Base-by-base conservation (phyloP, 2,329 filamentous ascomycete species). In the Ophiostoma himal-ulmi region DNA sequence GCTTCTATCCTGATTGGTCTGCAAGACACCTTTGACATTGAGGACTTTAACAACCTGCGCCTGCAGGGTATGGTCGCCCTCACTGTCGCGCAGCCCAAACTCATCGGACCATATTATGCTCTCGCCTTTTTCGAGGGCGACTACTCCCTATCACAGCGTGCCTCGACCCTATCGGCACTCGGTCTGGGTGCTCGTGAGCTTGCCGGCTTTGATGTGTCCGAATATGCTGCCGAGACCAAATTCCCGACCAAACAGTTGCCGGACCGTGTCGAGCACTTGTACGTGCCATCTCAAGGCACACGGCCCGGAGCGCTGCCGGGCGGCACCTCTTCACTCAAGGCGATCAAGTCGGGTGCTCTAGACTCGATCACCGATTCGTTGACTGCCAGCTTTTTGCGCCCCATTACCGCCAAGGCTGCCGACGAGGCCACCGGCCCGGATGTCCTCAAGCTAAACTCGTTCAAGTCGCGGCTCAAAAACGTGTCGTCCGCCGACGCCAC, bases 121-220 rank as follows among this genome's bases (percentile, higher is more conserved):
- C 88, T 89, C 70, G 90, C 91, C 0, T 96, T 95, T 77, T 98
- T 97, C 77, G 90, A 93, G 60, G 94, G 94, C 20, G 95, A 99
- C 77, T 94, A 95, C 78, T 97, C 94, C 0, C 82, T 98, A 52
- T 87, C 89, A 0, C 94, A 98, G 78, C 86, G 95, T 54, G 91
- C 91, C 8, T 88, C 91, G 0, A 85, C 98, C 52, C 88, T 99
- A 69, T 90, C 92, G 26, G 89, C 92, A 0, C 82, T 99, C 4
- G 94, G 94, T 0, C 81, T 99, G 0, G 88, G 91, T 39, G 92
- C 92, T 1, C 87, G 94, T 71, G 94, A 98, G 79, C 80, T 99
- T 11, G 92, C 93, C 1, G 94, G 95, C 0, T 88, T 91, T 74
- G 88, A 91, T 66, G 80, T 82, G 1, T 86, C 85, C 0, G 82